A percentile compares a stretch with the other conserved stretches of the same genome.
Conservation (phyloP, 352 stramenopile species). For the Pythium oligandrum region DNA sequence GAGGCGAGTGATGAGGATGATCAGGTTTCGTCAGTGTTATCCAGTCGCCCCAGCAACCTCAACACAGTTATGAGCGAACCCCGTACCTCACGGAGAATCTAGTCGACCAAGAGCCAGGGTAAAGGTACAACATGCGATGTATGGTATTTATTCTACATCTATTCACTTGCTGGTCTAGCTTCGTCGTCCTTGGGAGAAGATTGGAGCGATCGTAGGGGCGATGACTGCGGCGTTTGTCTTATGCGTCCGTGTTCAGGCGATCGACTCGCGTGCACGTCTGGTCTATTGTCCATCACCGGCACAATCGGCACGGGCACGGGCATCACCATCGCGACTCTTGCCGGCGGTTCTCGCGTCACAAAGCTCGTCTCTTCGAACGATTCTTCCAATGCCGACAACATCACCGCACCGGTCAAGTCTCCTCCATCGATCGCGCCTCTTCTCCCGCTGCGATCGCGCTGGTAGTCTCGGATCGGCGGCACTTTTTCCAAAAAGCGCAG, state of each 20-base stretch:
- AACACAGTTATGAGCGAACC: too few species aligned
- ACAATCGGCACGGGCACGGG: conserved; percentile 19
- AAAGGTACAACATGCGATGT: too few species aligned
- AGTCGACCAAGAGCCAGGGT: too few species aligned
- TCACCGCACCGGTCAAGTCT: conserved; percentile 21
- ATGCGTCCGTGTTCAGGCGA: too few species aligned
- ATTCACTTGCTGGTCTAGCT: conserved; percentile 17
- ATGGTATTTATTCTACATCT: background rate
- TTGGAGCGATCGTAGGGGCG: background rate
- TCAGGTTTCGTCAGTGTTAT: background rate
- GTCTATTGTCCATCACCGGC: background rate
- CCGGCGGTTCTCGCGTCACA: conserved; percentile 35
- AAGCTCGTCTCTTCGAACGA: conserved; percentile 72
- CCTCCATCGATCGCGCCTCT: conserved; percentile 64
- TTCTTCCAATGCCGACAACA: conserved; percentile 60
- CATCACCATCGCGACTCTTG: conserved; percentile 37
- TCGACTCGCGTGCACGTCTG: too few species aligned
- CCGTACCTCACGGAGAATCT: too few species aligned
- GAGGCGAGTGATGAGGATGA: conserved; percentile 16
- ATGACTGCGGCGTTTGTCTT: too few species aligned
- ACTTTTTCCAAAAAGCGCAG: conserved; percentile 69
- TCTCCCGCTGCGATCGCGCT: conserved; percentile 49
- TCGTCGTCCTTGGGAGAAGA: conserved; percentile 20
- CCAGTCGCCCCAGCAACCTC: too few species aligned
- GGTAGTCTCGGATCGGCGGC: conserved; percentile 50